phyloP scores from a whole-genome alignment of 1,284 basidiomycete species.

The Ustilago esculenta region DNA sequence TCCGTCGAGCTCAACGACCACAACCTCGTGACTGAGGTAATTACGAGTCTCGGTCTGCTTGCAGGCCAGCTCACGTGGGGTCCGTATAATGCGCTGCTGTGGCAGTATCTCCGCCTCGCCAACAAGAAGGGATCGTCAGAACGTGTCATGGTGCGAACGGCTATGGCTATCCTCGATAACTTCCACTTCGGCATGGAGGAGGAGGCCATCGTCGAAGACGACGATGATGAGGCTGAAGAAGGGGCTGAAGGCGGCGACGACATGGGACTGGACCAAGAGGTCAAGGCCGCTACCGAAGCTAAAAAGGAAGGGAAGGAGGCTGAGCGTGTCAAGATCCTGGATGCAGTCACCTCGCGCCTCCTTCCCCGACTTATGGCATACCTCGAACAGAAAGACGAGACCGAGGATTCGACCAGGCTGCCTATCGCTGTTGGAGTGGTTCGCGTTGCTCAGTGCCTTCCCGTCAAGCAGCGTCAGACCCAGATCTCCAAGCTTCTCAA shows the following conservation, averaged over 20 bases:
- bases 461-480: slow-evolving; percentile 70
- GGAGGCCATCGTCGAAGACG: slow-evolving; percentile 27
- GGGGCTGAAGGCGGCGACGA: slow-evolving; percentile 65
- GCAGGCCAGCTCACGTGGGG: slow-evolving; percentile 74
- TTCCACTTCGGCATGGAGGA: slow-evolving; percentile 78
- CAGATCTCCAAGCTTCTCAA: slow-evolving; percentile 85
- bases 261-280: slow-evolving; percentile 28
- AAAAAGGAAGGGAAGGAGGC: slow-evolving; percentile 24
- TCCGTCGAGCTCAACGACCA: slow-evolving; percentile 78
- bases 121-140: slow-evolving; percentile 79
- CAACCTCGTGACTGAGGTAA: slow-evolving; percentile 89
- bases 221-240: slow-evolving; percentile 71
- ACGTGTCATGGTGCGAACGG: slow-evolving; percentile 83
- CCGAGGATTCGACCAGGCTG: slow-evolving; percentile 74
- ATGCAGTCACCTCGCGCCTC: slow-evolving; percentile 75
- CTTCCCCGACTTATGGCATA: slow-evolving; percentile 63
- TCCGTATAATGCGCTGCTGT: slow-evolving; percentile 82
- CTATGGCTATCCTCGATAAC: slow-evolving; percentile 86
- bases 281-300: slow-evolving; percentile 7
- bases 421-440: slow-evolving; percentile 89
- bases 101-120: slow-evolving; percentile 81
- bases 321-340: slow-evolving; percentile 72
- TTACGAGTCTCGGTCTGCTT: slow-evolving; percentile 71
- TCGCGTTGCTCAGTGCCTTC: slow-evolving; percentile 83
- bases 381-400: slow-evolving; percentile 77